Base-by-base conservation (phyloP, 768 basidiomycete species). In the Neoboletus brunneissimus region DNA sequence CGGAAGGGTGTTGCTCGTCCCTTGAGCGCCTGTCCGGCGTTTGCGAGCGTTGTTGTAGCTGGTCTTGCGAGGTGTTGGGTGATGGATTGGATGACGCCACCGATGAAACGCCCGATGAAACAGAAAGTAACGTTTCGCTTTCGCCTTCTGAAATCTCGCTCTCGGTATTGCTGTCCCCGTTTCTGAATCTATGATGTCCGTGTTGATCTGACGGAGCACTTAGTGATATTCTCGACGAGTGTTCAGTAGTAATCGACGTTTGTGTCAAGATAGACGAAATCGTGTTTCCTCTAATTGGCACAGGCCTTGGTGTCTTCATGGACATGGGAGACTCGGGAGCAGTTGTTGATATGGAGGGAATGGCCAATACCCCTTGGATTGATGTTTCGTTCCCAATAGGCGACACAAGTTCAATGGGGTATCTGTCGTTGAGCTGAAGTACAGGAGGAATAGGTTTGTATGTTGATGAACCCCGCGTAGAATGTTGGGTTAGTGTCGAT, bases 271-370 rank as follows among this genome's bases (percentile, higher is more conserved):
- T 52, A 44, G 54, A 63, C 35, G 50, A 53, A 15, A 52, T 4
- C 5, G 54, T 55, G 54, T 51, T 35, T 37, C 57, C 48, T 54
- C 68, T 31, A 4, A 57, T 49, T 29, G 57, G 35, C 25, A 37
- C 23, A 49, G 67, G 64, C 20, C 55, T 61, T 22, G 66, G 57
- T 18, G 67, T 62, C 45, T 62, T 46, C 4, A 59, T 50, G n/a
- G 65, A 59, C 31, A 57, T 61, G 25, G 75, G 75, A 4, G 76
- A 72, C 40, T 77, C 77, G 1, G 81, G 79, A 4, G 68, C 76
- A 7, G 79, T 78, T 2, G 81, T 84, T 5, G 80, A 79, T 55
- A 86, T 85, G 9, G 66, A 72, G 16, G 85, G 85, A 48, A 87
- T 81, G 1, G 78, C 73, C 27, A 80, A 62, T 0, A 77, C 77